A percentile compares a stretch with the other conserved stretches of the same genome.
Conservation (phyloP, 192 early-diverging fungal species). For the Mortierella antarctica region DNA sequence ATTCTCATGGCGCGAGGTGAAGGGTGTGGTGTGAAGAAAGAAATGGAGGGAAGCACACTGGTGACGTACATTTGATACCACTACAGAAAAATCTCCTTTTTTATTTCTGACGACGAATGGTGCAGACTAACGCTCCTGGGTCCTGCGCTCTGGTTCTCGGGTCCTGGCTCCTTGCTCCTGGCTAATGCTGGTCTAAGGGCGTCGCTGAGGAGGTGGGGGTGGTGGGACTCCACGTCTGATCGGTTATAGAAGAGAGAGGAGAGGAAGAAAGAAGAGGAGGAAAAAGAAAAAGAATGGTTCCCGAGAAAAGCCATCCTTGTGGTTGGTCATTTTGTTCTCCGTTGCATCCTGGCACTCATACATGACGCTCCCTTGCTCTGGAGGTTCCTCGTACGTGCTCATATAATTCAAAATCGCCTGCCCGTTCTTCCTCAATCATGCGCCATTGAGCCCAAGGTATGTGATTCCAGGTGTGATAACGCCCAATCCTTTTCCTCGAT, state of each 20-base stretch:
- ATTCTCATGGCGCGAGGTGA: too few species aligned
- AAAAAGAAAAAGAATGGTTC: slow-evolving; percentile 34
- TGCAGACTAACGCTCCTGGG: too few species aligned
- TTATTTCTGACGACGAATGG: too few species aligned
- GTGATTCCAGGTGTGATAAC: too few species aligned
- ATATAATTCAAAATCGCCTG: background rate
- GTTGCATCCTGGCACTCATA: slow-evolving; percentile 14
- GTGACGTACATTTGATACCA: too few species aligned
- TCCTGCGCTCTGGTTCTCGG: background rate
- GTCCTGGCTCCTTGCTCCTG: slow-evolving; percentile 10
- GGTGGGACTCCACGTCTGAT: slow-evolving; percentile 48
- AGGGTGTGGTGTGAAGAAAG: too few species aligned
- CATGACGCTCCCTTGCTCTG: slow-evolving; percentile 2
- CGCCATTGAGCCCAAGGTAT: too few species aligned
- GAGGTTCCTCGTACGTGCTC: background rate
- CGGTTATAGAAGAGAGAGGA: background rate
- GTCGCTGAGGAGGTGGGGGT: slow-evolving; percentile 55
- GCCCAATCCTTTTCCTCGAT: too few species aligned
- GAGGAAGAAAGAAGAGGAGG: slow-evolving; percentile 18
- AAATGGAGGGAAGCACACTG: too few species aligned
- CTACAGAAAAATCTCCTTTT: too few species aligned
- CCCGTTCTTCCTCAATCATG: too few species aligned
- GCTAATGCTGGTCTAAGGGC: slow-evolving; percentile 32
- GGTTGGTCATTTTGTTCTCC: slow-evolving; percentile 51
- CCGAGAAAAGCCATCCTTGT: slow-evolving; percentile 50